Percentiles rank a stretch among this genome's conserved stretches.
Evolutionary conservation across 495 filamentous ascomycete species (phyloP).

Genomic region (Saxispiralis lemnorum): DNA sequence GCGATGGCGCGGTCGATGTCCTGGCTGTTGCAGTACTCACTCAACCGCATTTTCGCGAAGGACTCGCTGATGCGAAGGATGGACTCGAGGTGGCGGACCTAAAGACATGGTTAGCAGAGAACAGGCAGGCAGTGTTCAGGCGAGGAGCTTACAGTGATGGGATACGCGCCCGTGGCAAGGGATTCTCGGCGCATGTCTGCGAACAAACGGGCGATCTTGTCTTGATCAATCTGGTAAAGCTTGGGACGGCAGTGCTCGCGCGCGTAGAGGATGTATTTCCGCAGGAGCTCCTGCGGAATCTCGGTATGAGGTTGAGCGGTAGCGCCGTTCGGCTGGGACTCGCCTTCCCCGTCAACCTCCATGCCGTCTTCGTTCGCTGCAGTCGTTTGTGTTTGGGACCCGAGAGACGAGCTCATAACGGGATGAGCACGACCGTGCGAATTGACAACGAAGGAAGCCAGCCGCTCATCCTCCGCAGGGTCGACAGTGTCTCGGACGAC

Average conservation of each 20-base stretch:
- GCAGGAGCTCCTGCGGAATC: slow-evolving; percentile 76
- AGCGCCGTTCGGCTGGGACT: slow-evolving; percentile 5
- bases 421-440: slow-evolving; percentile 86
- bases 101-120: slow-evolving; percentile 1
- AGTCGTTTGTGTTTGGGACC: slow-evolving; percentile 9
- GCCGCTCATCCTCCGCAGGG: slow-evolving; percentile 80
- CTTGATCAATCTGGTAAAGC: slow-evolving; percentile 93
- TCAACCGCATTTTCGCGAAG: slow-evolving; percentile 90
- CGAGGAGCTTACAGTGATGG: slow-evolving; percentile 67
- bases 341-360: slow-evolving; percentile 38
- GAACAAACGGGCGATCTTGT: slow-evolving; percentile 86
- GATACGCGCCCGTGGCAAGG: slow-evolving; percentile 85
- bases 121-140: not conserved
- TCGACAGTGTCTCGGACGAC: slow-evolving; percentile 97
- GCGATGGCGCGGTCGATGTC: slow-evolving; percentile 97
- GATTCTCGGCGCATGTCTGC: slow-evolving; percentile 90
- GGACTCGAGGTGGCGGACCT: slow-evolving; percentile 95
- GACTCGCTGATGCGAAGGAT: slow-evolving; percentile 86
- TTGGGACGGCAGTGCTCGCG: slow-evolving; percentile 81
- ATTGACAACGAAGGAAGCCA: slow-evolving; percentile 87
- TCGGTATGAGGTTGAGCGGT: slow-evolving; percentile 44
- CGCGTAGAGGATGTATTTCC: slow-evolving; percentile 96
- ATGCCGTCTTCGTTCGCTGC: slow-evolving; percentile 36
- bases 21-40: slow-evolving; percentile 70
- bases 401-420: slow-evolving; percentile 29